Evolutionary conservation across 1,284 basidiomycete species (phyloP), one percentile per base, ranked within the genome.

Genomic region (Ustilago vetiveriae): DNA sequence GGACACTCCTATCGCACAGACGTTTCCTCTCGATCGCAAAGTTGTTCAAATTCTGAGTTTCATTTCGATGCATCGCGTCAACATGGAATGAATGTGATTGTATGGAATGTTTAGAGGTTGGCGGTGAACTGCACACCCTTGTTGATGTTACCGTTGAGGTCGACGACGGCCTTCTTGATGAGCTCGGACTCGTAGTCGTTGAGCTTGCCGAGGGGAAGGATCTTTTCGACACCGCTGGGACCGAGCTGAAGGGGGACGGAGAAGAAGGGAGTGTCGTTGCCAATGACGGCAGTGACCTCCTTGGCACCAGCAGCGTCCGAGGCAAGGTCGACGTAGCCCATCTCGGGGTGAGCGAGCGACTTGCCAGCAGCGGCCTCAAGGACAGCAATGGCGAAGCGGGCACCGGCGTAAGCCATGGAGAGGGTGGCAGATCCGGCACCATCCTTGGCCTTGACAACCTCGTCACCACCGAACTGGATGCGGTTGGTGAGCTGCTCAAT

Each of bases 381-480:
- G 29, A 81, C 72, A 27, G 77, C 75, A 21, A 67, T 53, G 29
- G 82, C 69, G 52, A 74, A 78, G 41, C 75, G 66, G 9, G 69
- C 80, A 79, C 76, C 71, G 81, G 84, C 85, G 81, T 92, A 92
- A n/a, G 92, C 92, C 92, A 95, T 95, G 48, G 90, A 92, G 54
- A 94, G 88, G 43, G 92, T 94, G 35, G 92, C 92, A 60, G 89
- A 90, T 74, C 92, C 92, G 60, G 90, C 90, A 80, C 92, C 92
- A 78, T 94, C 91, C 87, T 91, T 92, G 49, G 91, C 90, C 85
- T 91, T 88, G 79, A 92, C 90, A 75, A 92, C 90, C 83, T 94
- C 92, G 81, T 95, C 92, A 84, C 92, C 92, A 80, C 92, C 92
- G 79, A 88, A 94, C 83, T 94, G 92, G 81, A 94, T 94, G 55